Evolutionary conservation across 257 asterid genomes (phyloP), one percentile per base, ranked within the genome.

Genomic region (Cordia subcordata): DNA sequence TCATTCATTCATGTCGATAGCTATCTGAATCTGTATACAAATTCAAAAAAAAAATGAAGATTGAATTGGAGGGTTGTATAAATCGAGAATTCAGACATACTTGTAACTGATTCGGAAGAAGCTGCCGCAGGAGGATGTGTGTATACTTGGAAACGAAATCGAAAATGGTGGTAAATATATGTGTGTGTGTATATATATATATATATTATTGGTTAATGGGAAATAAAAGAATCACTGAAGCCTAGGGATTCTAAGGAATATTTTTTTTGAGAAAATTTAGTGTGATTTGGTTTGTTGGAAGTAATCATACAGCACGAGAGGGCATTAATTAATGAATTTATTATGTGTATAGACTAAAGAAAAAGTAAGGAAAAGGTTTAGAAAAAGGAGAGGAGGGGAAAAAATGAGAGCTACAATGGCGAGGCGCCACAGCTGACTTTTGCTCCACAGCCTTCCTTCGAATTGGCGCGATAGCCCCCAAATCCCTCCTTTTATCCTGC

Each of bases 381-480:
- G 45, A 49, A 16, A 57, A 59, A 14, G 50, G 57, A 40, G 65
- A 33, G 63, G 63, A 19, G 10, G 57, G 61, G 23, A n/a, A 37
- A 60, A 11, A 13, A 14, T 11, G 33, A 5, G 53, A 10, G 16
- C 63, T 55, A 73, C 61, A 53, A 49, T 59, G 58, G 49, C 72
- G 71, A 62, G 72, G 70, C 68, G 75, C 81, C 84, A 69, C 81
- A 52, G 50, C 75, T 64, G 81, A 61, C 70, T 23, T 40, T 42
- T 44, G 54, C 60, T 27, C 63, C 42, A 45, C 71, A 62, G 72
- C 70, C 73, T 51, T 68, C 75, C 64, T 75, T 55, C 63, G 70
- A 72, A 23, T 77, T 80, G 75, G 82, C 87, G 82, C 81, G 84
- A 72, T 45, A 42, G 8, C 60, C 59, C 16, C n/a, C n/a, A n/a